These are phyloP conservation scores for Phytophthora syringae DNA, from an alignment of 352 stramenopile genomes.

Conservation along the genomic window DNA sequence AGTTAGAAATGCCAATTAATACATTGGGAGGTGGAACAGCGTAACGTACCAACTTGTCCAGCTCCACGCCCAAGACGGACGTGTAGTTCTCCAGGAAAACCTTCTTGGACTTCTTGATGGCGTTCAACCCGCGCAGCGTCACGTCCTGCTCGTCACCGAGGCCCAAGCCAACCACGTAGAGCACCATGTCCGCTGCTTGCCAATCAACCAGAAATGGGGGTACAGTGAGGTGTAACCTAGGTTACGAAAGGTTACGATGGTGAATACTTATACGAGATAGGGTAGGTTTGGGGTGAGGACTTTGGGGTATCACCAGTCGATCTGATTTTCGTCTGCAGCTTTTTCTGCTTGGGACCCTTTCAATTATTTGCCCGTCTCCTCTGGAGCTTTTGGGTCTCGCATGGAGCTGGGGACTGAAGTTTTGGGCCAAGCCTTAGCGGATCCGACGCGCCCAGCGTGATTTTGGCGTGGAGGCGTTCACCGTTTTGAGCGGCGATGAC, in stretches of 20 bases:
- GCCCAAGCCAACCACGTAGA: constrained; percentile 98
- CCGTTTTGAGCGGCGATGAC: constrained; percentile 6
- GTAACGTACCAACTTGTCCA: constrained; percentile 75
- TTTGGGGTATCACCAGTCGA: background rate
- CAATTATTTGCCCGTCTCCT: no score
- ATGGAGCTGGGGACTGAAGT: no score
- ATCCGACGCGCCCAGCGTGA: constrained; percentile 1
- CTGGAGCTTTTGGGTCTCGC: background rate
- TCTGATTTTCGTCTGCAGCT: background rate
- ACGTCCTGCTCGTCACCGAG: constrained; percentile 99
- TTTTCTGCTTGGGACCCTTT: background rate
- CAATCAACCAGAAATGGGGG: constrained; percentile 13
- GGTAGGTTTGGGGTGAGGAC: background rate
- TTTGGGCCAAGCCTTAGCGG: background rate
- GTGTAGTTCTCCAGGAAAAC: constrained; percentile 99
- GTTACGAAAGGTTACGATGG: no score
- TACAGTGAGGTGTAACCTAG: no score
- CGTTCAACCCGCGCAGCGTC: constrained; percentile 96
- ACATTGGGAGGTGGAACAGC: background rate
- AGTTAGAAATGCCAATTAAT: no score
- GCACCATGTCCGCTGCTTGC: constrained; percentile 64
- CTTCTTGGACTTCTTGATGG: constrained; percentile 94
- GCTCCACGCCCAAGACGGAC: constrained; percentile 94
- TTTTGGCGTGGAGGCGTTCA: background rate
- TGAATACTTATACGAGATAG: background rate